These are phyloP conservation scores for Colletotrichum scovillei DNA, from an alignment of 2,329 filamentous ascomycete species.

Conservation along the genomic window DNA sequence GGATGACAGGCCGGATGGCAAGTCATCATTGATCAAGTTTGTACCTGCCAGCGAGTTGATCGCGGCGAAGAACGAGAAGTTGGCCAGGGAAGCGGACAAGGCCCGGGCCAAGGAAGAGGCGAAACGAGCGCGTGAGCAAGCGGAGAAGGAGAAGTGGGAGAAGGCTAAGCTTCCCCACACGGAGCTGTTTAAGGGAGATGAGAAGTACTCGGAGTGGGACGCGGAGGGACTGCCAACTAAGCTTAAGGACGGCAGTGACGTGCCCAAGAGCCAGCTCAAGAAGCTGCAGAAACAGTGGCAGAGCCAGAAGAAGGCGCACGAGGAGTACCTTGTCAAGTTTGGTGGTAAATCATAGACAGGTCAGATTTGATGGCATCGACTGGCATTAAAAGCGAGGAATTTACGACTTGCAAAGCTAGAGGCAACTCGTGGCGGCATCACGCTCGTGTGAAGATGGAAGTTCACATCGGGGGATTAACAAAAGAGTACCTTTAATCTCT, in stretches of 20 bases:
- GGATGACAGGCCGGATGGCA: constrained; percentile 78
- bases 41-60: constrained; percentile 68
- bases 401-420: neutral
- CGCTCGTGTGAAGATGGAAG: neutral
- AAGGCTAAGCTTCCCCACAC: constrained; percentile 67
- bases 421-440: neutral
- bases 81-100: constrained; percentile 71
- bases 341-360: constrained; percentile 29
- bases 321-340: constrained; percentile 60
- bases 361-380: neutral
- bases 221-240: constrained; percentile 83
- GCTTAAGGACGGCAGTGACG: constrained; percentile 80
- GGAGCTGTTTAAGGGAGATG: constrained; percentile 68
- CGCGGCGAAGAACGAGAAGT: constrained; percentile 69
- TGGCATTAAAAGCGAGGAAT: neutral
- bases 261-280: constrained; percentile 84
- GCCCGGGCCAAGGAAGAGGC: constrained; percentile 66
- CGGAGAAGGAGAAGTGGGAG: constrained; percentile 64
- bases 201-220: constrained; percentile 81
- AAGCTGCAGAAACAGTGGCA: constrained; percentile 92
- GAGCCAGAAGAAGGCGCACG: constrained; percentile 86
- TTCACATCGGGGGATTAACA: too few species aligned
- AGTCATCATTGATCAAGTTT: constrained; percentile 79
- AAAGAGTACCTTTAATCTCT: too few species aligned
- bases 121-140: constrained; percentile 59